phyloP scores from a whole-genome alignment of 202 grass and related monocot genomes.

The Zoysia matrella region DNA sequence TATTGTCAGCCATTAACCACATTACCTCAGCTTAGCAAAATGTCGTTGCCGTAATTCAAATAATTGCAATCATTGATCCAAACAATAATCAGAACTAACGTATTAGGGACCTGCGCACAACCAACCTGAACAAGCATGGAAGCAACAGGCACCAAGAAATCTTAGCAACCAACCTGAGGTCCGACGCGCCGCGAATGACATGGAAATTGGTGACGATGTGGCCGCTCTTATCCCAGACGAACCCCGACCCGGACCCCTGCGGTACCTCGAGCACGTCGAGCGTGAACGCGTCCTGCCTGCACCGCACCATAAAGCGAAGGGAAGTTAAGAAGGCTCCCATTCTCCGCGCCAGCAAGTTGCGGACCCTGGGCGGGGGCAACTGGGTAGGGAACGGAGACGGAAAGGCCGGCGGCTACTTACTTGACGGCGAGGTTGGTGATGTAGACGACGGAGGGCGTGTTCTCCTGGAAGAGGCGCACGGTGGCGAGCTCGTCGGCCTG shows the following conservation, averaged over 20 bases:
- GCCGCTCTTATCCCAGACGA: slow-evolving; percentile 90
- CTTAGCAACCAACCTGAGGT: slow-evolving; percentile 72
- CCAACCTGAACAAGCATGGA: not conserved
- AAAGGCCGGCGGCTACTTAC: slow-evolving; percentile 23
- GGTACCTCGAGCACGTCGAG: slow-evolving; percentile 98
- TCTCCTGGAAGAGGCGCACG: slow-evolving; percentile 94
- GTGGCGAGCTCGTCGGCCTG: slow-evolving; percentile 95
- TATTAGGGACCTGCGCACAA: not conserved
- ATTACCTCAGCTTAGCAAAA: slow-evolving; percentile 2
- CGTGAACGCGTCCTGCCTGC: slow-evolving; percentile 94
- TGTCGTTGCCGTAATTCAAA: not conserved
- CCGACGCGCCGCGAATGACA: slow-evolving; percentile 93
- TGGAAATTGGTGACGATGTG: slow-evolving; percentile 95
- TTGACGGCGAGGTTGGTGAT: slow-evolving; percentile 94
- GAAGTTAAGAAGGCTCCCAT: not conserved
- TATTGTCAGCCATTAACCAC: not conserved
- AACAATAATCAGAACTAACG: not conserved
- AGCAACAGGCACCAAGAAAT: not conserved
- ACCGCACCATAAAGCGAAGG: not conserved
- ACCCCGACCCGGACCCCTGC: slow-evolving; percentile 91
- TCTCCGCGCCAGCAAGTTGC: slow-evolving; percentile 1
- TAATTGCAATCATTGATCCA: not conserved
- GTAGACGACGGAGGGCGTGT: slow-evolving; percentile 98
- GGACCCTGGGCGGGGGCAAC: not conserved
- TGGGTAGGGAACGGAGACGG: not conserved